Evolutionary conservation across 176 grass and related monocot species (phyloP).

Genomic region (Eremochloa ophiuroides): DNA sequence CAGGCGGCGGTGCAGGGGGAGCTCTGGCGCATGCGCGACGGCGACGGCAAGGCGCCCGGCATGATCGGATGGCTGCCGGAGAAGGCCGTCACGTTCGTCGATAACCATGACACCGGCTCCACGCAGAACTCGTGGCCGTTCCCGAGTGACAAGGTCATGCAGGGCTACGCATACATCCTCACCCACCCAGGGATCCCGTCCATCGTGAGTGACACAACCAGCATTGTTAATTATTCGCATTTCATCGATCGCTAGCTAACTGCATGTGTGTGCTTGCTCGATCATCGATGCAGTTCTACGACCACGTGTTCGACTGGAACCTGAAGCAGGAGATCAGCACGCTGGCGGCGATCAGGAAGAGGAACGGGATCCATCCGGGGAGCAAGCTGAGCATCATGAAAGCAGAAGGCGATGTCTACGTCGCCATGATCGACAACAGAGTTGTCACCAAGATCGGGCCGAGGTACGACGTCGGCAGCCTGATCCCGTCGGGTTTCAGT

Average conservation of each 20-base stretch:
- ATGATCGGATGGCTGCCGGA: constrained; percentile 76
- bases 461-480: constrained; percentile 28
- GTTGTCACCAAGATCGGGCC: constrained; percentile 29
- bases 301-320: constrained; percentile 69
- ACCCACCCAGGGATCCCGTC: constrained; percentile 69
- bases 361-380: constrained; percentile 44
- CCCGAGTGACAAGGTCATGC: constrained; percentile 69
- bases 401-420: constrained; percentile 41
- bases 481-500: constrained; percentile 36
- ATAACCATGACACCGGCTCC: constrained; percentile 78
- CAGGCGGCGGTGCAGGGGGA: constrained; percentile 69
- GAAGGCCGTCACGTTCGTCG: constrained; percentile 68
- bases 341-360: constrained; percentile 37
- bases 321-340: constrained; percentile 55
- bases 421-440: constrained; percentile 23
- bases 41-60: constrained; percentile 52
- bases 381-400: constrained; percentile 46
- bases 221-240: not conserved
- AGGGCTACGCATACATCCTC: constrained; percentile 81
- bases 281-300: constrained; percentile 21
- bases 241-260: not conserved
- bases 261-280: not conserved
- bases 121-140: constrained; percentile 71
- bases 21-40: constrained; percentile 60
- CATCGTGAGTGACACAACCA: constrained; percentile 37